These are phyloP conservation scores for Artemisia argyi DNA, from an alignment of 129 eudicot species.

Conservation along the genomic window DNA sequence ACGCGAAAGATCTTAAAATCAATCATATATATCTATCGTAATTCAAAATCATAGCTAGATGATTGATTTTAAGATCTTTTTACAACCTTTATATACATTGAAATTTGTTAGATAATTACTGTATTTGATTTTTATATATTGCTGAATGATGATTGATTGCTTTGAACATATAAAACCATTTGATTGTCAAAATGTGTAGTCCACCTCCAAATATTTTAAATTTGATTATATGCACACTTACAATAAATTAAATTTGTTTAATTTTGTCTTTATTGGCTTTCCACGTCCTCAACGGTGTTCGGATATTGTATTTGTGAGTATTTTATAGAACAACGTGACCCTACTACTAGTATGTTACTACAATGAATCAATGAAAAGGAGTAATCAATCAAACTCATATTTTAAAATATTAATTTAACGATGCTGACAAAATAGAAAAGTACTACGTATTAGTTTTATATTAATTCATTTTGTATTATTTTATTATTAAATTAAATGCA, in stretches of 20 bases:
- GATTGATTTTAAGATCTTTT: not conserved
- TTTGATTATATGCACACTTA: not conserved
- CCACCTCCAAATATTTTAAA: constrained; percentile 2
- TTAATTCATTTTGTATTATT: no score
- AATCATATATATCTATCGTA: no score
- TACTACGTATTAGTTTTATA: no score
- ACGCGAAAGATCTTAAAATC: no score
- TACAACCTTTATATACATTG: not conserved
- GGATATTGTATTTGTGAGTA: not conserved
- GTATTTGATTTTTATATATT: not conserved
- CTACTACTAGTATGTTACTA: not conserved
- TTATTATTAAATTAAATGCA: no score
- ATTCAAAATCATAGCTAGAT: no score
- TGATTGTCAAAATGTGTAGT: not conserved
- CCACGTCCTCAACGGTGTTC: constrained; percentile 27
- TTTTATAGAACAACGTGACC: not conserved
- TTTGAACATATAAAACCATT: not conserved
- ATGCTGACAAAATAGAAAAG: no score
- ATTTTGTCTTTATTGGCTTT: constrained; percentile 32
- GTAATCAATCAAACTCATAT: not conserved
- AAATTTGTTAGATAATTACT: not conserved
- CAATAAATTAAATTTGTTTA: not conserved
- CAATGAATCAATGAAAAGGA: not conserved
- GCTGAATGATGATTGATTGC: not conserved
- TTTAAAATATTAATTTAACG: not conserved